Evolutionary conservation across 108 stramenopile genomes (phyloP).

Genomic region (Stephanodiscus triporus): DNA sequence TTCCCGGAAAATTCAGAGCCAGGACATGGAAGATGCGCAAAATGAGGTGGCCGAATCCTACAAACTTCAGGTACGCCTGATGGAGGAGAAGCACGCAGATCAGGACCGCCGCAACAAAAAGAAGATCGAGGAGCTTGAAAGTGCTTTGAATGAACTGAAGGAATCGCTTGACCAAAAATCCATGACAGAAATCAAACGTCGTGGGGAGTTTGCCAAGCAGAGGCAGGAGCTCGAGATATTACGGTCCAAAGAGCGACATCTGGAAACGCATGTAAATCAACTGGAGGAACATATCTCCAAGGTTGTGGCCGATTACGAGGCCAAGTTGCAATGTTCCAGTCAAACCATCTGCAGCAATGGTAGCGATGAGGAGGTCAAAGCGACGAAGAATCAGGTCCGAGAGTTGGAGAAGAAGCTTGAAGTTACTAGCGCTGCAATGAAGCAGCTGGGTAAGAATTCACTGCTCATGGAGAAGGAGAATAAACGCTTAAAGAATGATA

Average conservation of each 20-base stretch:
- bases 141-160: constrained; percentile 24
- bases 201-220: constrained; percentile 48
- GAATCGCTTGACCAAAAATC: constrained; percentile 32
- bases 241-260: constrained; percentile 46
- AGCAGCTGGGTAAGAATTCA: constrained; percentile 42
- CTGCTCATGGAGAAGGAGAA: constrained; percentile 54
- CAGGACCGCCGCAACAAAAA: constrained; percentile 29
- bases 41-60: constrained; percentile 49
- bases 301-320: constrained; percentile 42
- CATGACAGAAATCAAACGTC: constrained; percentile 45
- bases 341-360: constrained; percentile 28
- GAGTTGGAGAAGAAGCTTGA: constrained; percentile 50
- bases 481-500: constrained; percentile 34
- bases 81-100: constrained; percentile 37
- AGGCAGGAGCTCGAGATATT: constrained; percentile 48
- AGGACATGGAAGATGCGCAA: constrained; percentile 26
- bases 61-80: constrained; percentile 34
- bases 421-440: constrained; percentile 48
- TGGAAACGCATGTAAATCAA: constrained; percentile 48
- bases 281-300: constrained; percentile 46
- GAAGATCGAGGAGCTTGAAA: constrained; percentile 34
- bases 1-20: constrained; percentile 17
- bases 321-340: constrained; percentile 26
- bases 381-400: constrained; percentile 27
- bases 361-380: constrained; percentile 6